Evolutionary conservation across 2,329 filamentous ascomycete species (phyloP).

Genomic region (Truncatella angustata): DNA sequence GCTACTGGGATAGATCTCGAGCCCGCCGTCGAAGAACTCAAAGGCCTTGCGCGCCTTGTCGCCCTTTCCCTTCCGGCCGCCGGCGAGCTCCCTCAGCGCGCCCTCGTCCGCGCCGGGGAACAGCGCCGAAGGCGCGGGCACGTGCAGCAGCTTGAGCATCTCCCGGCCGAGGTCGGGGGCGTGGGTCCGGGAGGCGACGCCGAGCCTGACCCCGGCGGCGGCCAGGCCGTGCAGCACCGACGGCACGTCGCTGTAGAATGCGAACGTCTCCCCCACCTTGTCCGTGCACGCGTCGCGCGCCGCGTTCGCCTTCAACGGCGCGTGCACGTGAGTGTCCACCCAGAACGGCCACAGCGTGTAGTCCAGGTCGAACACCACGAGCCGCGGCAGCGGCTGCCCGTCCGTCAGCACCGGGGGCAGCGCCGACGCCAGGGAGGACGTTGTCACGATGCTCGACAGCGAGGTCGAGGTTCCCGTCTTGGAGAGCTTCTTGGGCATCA

Average conservation of each 20-base stretch:
- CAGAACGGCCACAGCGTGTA: slow-evolving; percentile 99
- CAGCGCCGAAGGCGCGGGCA: slow-evolving; percentile 36
- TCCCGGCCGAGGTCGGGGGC: slow-evolving; percentile 78
- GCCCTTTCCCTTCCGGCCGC: slow-evolving; percentile 24
- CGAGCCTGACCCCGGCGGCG: slow-evolving; percentile 52
- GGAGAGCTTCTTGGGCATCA: slow-evolving; percentile 24
- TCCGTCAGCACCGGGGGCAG: slow-evolving; percentile 46
- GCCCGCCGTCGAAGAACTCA: slow-evolving; percentile 57
- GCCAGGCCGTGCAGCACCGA: slow-evolving; percentile 61
- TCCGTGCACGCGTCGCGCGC: slow-evolving; percentile 45
- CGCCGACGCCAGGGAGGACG: slow-evolving; percentile 14
- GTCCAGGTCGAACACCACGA: slow-evolving; percentile 93
- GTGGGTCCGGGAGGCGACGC: slow-evolving; percentile 76
- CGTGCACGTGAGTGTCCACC: slow-evolving; percentile 88
- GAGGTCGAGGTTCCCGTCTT: slow-evolving; percentile 26
- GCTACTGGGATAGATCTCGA: slow-evolving; percentile 71
- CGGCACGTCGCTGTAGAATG: slow-evolving; percentile 71
- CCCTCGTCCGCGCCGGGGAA: slow-evolving; percentile 16
- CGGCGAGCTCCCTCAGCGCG: slow-evolving; percentile 9
- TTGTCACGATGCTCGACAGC: slow-evolving; percentile 19
- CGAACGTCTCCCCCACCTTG: slow-evolving; percentile 62
- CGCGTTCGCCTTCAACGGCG: slow-evolving; percentile 59
- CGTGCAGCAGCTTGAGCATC: slow-evolving; percentile 72
- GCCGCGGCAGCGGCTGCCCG: slow-evolving; percentile 70
- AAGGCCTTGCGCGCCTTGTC: slow-evolving; percentile 45